Evolutionary conservation across 345 rosid species (phyloP), one percentile per base, ranked within the genome.

Genomic region (Cardamine chenopodiifolia): DNA sequence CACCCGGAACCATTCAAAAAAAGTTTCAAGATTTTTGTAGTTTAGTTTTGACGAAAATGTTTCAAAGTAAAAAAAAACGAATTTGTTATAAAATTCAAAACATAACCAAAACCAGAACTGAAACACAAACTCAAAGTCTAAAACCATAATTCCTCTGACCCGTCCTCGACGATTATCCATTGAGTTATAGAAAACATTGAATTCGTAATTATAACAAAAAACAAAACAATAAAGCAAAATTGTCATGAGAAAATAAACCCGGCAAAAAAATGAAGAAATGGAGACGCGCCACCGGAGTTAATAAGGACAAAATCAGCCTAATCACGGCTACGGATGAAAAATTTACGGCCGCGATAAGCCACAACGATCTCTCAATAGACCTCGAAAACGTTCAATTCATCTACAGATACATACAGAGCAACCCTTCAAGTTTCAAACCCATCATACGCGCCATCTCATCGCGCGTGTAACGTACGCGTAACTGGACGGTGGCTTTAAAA

Each of bases 401-500:
- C 18, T 85, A 86, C 19, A 39, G 75, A 0, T 83, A 87, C 86
- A 74, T 87, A 40, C 82, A 85, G 0, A 84, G 88, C 17, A 22
- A 58, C 8, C 90, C 94, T 0, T 52, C 75, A 3, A 78, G 77
- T 84, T 66, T 90, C 55, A 83, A 78, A 69, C 84, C 89, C n/a
- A 71, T 92, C 17, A 32, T 83, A 6, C 68, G 79, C 68, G 82
- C 82, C 5, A 56, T 90, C 63, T 60, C 87, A 0, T 14, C 11
- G 29, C 83, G 96, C 18, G 82, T 87, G 79, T 76, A 78, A 55
- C 78, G 65, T 60, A 90, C 93, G 2, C 69, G 71, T 3, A 80
- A 81, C 68, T 90, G 98, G 97, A 81, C 80, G 0, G 97, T 90
- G 15, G 93, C 93, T 6, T 74, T 88, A n/a, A 92, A 88, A 23